Conservation (phyloP, 345 rosid species). For the Populus nigra region DNA sequence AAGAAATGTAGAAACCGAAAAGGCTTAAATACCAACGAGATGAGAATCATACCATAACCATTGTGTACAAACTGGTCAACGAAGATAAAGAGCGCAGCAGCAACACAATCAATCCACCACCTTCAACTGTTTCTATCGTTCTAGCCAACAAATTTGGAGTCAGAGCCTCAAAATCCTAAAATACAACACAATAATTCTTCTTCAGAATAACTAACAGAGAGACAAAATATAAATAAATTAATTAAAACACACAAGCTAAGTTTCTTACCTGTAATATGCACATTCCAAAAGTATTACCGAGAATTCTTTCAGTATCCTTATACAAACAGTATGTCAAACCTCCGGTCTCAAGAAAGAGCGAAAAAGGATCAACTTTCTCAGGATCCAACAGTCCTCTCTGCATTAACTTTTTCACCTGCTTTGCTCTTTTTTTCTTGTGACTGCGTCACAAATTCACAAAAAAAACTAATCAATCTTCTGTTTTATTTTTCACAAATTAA, state of each 20-base stretch:
- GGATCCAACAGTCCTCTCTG: slow-evolving; percentile 91
- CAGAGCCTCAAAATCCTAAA: slow-evolving; percentile 93
- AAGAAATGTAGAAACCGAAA: neutral
- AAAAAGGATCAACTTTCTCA: slow-evolving; percentile 87
- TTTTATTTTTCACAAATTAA: neutral
- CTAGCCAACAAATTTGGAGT: slow-evolving; percentile 95
- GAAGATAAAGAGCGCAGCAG: slow-evolving; percentile 79
- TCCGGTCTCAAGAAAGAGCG: slow-evolving; percentile 81
- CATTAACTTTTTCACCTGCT: slow-evolving; percentile 78
- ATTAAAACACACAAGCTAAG: neutral
- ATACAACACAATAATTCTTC: slow-evolving; percentile 6
- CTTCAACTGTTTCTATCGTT: slow-evolving; percentile 95
- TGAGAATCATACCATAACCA: slow-evolving; percentile 78
- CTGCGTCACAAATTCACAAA: slow-evolving; percentile 37
- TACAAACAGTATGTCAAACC: slow-evolving; percentile 85
- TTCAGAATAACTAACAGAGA: neutral
- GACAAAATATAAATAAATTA: neutral
- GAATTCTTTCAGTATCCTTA: slow-evolving; percentile 81
- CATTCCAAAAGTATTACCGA: slow-evolving; percentile 97
- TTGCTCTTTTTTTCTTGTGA: slow-evolving; percentile 80
- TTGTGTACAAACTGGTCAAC: slow-evolving; percentile 81
- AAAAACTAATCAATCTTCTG: neutral
- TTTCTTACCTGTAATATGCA: slow-evolving; percentile 81
- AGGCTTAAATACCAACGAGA: neutral
- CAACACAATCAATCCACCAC: slow-evolving; percentile 84